Evolutionary conservation across 345 rosid genomes (phyloP).

Genomic region (Lagerstroemia speciosa): DNA sequence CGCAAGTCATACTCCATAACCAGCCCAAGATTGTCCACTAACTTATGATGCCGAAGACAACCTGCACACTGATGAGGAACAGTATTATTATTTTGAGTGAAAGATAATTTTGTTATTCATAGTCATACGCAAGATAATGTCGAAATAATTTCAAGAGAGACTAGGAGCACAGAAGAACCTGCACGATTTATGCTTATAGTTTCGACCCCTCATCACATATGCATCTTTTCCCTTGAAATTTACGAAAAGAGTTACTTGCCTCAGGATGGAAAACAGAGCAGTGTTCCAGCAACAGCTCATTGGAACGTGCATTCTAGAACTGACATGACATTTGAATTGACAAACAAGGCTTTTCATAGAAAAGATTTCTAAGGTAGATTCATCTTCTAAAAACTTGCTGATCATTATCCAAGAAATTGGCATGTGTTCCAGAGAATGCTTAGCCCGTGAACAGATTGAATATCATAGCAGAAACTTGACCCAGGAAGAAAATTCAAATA

Average conservation of each 20-base stretch:
- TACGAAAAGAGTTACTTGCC: neutral
- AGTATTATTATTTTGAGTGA: conserved; percentile 8
- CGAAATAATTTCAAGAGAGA: neutral
- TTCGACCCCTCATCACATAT: neutral
- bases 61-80: conserved; percentile 71
- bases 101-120: neutral
- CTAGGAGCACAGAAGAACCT: neutral
- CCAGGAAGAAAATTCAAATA: neutral
- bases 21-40: conserved; percentile 86
- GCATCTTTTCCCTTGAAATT: neutral
- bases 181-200: neutral
- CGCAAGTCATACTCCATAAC: conserved; percentile 68
- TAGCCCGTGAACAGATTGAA: neutral
- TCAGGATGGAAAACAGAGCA: neutral
- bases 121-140: neutral
- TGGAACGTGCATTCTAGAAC: neutral
- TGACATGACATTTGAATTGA: neutral
- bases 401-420: neutral
- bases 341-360: neutral
- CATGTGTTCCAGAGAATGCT: neutral
- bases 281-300: neutral
- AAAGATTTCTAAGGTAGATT: neutral
- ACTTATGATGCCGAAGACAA: conserved; percentile 74
- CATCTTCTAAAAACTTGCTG: neutral
- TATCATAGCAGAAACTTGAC: neutral